Percentiles rank a stretch among this genome's conserved stretches.
Evolutionary conservation across 2,329 filamentous ascomycete species (phyloP).

Genomic region (Zalaria obscura): DNA sequence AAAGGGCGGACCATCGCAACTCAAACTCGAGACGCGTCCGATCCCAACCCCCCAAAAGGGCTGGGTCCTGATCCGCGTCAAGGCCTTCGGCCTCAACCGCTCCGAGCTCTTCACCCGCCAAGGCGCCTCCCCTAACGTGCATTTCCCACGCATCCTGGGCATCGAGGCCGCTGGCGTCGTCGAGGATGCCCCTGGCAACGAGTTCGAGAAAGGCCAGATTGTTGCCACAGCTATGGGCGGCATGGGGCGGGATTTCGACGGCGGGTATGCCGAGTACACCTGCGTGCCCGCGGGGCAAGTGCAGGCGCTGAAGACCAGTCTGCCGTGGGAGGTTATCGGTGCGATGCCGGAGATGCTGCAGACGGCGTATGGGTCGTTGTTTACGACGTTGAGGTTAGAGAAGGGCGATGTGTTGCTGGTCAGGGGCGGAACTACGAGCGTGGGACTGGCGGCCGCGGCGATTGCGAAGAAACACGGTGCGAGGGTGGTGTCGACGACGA

Average conservation of each 20-base stretch:
- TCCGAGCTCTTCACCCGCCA: constrained; percentile 33
- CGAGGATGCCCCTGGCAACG: constrained; percentile 19
- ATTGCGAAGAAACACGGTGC: constrained; percentile 29
- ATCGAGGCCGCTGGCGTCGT: constrained; percentile 33
- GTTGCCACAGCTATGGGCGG: constrained; percentile 37
- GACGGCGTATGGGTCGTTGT: constrained; percentile 28
- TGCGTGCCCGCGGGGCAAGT: constrained; percentile 28
- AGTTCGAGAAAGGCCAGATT: constrained; percentile 24
- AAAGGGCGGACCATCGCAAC: constrained; percentile 24
- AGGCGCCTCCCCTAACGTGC: constrained; percentile 25
- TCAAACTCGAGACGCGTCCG: constrained; percentile 21
- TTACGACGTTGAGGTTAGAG: constrained; percentile 23
- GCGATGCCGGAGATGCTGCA: constrained; percentile 38
- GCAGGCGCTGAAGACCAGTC: constrained; percentile 20
- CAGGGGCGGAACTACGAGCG: constrained; percentile 34
- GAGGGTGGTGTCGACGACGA: constrained; percentile 26
- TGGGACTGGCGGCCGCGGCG: constrained; percentile 32
- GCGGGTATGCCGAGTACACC: constrained; percentile 36
- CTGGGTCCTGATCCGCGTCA: constrained; percentile 27
- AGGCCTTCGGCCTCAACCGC: constrained; percentile 32
- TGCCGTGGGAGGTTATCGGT: constrained; percentile 30
- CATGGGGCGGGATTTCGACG: constrained; percentile 32
- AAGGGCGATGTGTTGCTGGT: constrained; percentile 30
- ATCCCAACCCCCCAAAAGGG: constrained; percentile 23
- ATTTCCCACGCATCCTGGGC: constrained; percentile 30